phyloP scores from a whole-genome alignment of 176 grass and related monocot species.

The Eleusine coracana region DNA sequence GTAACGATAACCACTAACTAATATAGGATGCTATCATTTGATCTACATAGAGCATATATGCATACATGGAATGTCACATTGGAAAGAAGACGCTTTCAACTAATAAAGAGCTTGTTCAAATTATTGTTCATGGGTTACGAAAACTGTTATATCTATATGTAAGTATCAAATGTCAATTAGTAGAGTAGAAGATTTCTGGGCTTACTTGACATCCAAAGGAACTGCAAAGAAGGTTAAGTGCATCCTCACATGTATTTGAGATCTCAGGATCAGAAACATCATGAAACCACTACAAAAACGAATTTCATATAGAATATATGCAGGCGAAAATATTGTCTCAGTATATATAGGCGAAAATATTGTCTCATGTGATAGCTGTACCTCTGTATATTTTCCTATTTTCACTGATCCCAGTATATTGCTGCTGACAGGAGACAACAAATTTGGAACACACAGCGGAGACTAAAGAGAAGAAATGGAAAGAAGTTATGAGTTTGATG shows the following conservation, averaged over 20 bases:
- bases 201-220: slow-evolving; percentile 75
- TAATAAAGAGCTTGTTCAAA: slow-evolving; percentile 20
- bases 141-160: background rate
- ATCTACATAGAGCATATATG: slow-evolving; percentile 10
- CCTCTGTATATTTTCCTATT: slow-evolving; percentile 95
- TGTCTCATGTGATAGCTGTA: slow-evolving; percentile 25
- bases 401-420: slow-evolving; percentile 72
- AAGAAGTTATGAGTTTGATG: slow-evolving; percentile 10
- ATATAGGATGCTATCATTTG: background rate
- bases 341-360: slow-evolving; percentile 23
- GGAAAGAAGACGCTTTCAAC: slow-evolving; percentile 7
- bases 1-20: slow-evolving; percentile 8
- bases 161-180: slow-evolving; percentile 3
- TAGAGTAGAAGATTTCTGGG: background rate
- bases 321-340: slow-evolving; percentile 23
- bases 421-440: slow-evolving; percentile 62
- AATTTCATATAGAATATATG: slow-evolving; percentile 33
- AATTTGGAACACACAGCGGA: slow-evolving; percentile 77
- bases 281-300: slow-evolving; percentile 87
- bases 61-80: slow-evolving; percentile 12
- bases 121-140: background rate
- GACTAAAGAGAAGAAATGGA: slow-evolving; percentile 50
- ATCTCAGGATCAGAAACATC: slow-evolving; percentile 83
- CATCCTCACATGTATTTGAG: slow-evolving; percentile 90
- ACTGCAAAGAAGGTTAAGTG: slow-evolving; percentile 70